Conservation (phyloP, 2,329 filamentous ascomycete species). For the Clarireedia paspali region DNA sequence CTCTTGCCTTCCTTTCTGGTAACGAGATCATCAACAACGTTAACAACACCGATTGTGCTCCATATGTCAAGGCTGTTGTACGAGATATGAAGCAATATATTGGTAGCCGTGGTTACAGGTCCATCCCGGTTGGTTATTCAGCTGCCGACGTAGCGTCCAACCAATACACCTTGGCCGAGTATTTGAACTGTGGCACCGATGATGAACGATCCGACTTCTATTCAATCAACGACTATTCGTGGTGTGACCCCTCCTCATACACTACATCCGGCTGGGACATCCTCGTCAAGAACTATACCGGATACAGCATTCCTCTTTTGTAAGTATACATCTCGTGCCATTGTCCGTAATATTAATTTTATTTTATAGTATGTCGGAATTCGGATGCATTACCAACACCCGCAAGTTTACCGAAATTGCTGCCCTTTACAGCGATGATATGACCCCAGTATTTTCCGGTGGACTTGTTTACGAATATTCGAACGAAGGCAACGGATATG, state of each 20-base stretch:
- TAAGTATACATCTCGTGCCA: slow-evolving; percentile 6
- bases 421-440: slow-evolving; percentile 72
- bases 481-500: slow-evolving; percentile 69
- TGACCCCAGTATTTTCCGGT: slow-evolving; percentile 87
- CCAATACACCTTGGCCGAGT: slow-evolving; percentile 59
- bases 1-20: slow-evolving; percentile 54
- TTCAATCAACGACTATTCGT: slow-evolving; percentile 60
- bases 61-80: slow-evolving; percentile 51
- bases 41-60: slow-evolving; percentile 41
- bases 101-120: slow-evolving; percentile 37
- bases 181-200: slow-evolving; percentile 66
- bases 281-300: slow-evolving; percentile 59
- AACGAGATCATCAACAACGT: slow-evolving; percentile 53
- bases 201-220: slow-evolving; percentile 61
- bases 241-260: slow-evolving; percentile 55
- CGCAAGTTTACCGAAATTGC: slow-evolving; percentile 75
- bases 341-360: not conserved
- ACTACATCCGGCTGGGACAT: slow-evolving; percentile 56
- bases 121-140: slow-evolving; percentile 51
- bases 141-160: slow-evolving; percentile 62
- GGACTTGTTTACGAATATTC: slow-evolving; percentile 96
- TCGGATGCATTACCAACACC: slow-evolving; percentile 74
- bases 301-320: slow-evolving; percentile 58
- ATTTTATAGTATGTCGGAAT: slow-evolving; percentile 62
- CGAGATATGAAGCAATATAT: slow-evolving; percentile 50